Percentiles rank a stretch among this genome's conserved stretches.
These are phyloP conservation scores for Talaromyces atroroseus DNA, from an alignment of 2,329 filamentous ascomycete species.

Conservation along the genomic window DNA sequence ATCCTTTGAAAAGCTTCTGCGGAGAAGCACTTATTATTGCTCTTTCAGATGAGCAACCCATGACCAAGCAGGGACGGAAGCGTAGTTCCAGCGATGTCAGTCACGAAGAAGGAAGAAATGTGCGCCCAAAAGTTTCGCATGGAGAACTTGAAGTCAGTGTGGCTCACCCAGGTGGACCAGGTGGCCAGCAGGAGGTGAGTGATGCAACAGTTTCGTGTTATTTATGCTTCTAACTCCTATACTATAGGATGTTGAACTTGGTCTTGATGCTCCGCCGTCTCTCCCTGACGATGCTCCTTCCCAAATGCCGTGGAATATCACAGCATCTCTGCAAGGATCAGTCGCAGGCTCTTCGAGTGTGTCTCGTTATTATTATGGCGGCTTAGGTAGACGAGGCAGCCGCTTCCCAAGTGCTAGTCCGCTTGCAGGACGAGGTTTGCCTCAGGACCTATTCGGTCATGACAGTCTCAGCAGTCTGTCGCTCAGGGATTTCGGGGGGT, in stretches of 20 bases:
- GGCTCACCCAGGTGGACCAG: slow-evolving; percentile 23
- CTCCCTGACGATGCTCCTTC: slow-evolving; percentile 63
- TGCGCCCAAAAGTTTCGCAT: slow-evolving; percentile 30
- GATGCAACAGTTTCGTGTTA: not conserved
- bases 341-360: slow-evolving; percentile 35
- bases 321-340: slow-evolving; percentile 51
- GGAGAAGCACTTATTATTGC: slow-evolving; percentile 50
- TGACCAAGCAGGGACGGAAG: slow-evolving; percentile 21
- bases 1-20: slow-evolving; percentile 55
- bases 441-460: slow-evolving; percentile 22
- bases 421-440: slow-evolving; percentile 48
- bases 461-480: slow-evolving; percentile 21
- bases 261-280: slow-evolving; percentile 60
- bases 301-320: slow-evolving; percentile 65
- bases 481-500: slow-evolving; percentile 17
- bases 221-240: not conserved
- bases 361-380: slow-evolving; percentile 30
- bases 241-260: slow-evolving; percentile 57
- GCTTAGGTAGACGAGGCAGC: slow-evolving; percentile 40
- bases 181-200: slow-evolving; percentile 29
- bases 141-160: slow-evolving; percentile 29
- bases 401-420: slow-evolving; percentile 58
- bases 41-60: slow-evolving; percentile 35
- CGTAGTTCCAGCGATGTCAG: slow-evolving; percentile 19
- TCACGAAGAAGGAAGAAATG: slow-evolving; percentile 26